Conservation (phyloP, 2,329 filamentous ascomycete species). For the Rutstroemia sp. region DNA sequence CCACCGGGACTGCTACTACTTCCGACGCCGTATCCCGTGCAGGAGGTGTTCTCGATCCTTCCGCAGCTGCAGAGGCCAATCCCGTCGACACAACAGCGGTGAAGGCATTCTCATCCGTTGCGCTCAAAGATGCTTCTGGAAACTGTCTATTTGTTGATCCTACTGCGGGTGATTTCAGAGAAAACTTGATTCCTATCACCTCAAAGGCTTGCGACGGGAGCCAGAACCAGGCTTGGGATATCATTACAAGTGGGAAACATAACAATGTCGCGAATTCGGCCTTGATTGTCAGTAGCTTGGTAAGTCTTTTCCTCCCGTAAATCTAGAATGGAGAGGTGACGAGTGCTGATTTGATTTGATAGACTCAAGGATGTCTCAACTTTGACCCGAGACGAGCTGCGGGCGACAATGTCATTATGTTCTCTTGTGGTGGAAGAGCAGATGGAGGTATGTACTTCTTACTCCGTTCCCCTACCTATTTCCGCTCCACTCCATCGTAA, state of each 20-base stretch:
- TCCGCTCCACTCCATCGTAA: neutral
- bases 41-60: constrained; percentile 4
- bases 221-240: neutral
- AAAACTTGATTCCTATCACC: constrained; percentile 38
- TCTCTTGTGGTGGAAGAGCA: constrained; percentile 51
- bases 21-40: neutral
- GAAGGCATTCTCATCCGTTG: constrained; percentile 33
- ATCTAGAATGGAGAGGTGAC: neutral
- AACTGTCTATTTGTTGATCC: constrained; percentile 37
- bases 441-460: constrained; percentile 34
- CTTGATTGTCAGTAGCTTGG: constrained; percentile 46
- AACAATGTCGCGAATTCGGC: constrained; percentile 38
- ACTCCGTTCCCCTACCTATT: neutral
- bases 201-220: neutral
- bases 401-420: constrained; percentile 47
- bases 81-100: constrained; percentile 36
- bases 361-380: constrained; percentile 52
- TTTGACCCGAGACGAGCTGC: constrained; percentile 45
- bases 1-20: neutral
- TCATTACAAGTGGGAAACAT: constrained; percentile 29
- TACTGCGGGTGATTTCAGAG: constrained; percentile 38
- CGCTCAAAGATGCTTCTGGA: constrained; percentile 36
- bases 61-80: constrained; percentile 34
- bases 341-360: neutral
- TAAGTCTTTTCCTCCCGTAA: constrained; percentile 15